These are phyloP conservation scores for Sporothrix luriei DNA, from an alignment of 2,329 filamentous ascomycete species.

Conservation along the genomic window DNA sequence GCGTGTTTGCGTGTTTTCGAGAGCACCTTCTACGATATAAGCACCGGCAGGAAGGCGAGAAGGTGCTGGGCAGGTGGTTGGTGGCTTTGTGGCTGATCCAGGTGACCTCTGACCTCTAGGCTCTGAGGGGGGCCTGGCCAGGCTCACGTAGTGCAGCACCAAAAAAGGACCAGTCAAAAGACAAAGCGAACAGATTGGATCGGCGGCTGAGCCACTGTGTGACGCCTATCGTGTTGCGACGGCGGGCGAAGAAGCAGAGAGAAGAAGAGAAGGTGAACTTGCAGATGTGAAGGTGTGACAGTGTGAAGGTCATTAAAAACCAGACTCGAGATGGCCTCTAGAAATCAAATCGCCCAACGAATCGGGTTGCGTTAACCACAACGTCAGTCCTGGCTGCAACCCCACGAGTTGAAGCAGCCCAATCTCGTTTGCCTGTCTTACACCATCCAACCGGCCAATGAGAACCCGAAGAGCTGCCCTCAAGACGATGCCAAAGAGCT, in stretches of 20 bases:
- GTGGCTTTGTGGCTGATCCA: background rate
- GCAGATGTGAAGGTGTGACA: background rate
- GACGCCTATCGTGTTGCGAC: no score
- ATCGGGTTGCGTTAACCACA: background rate
- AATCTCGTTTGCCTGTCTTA: slow-evolving; percentile 3
- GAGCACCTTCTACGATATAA: slow-evolving; percentile 15
- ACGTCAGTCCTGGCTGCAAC: background rate
- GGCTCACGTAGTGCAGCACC: background rate
- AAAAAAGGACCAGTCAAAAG: no score
- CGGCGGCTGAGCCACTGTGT: background rate
- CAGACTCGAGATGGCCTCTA: no score
- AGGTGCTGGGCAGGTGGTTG: background rate
- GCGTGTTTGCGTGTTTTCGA: background rate
- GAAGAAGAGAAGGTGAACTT: background rate
- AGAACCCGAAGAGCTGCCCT: background rate
- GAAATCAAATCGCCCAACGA: background rate
- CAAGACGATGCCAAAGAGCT: background rate
- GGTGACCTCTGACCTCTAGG: no score
- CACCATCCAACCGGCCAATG: background rate
- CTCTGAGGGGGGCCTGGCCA: background rate
- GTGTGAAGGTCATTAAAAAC: no score
- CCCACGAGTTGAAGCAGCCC: background rate
- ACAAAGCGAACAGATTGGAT: background rate
- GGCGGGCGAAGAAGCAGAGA: background rate
- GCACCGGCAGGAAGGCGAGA: no score